These are phyloP conservation scores for Chloris gayana DNA, from an alignment of 176 grass and related monocot species.

Conservation along the genomic window DNA sequence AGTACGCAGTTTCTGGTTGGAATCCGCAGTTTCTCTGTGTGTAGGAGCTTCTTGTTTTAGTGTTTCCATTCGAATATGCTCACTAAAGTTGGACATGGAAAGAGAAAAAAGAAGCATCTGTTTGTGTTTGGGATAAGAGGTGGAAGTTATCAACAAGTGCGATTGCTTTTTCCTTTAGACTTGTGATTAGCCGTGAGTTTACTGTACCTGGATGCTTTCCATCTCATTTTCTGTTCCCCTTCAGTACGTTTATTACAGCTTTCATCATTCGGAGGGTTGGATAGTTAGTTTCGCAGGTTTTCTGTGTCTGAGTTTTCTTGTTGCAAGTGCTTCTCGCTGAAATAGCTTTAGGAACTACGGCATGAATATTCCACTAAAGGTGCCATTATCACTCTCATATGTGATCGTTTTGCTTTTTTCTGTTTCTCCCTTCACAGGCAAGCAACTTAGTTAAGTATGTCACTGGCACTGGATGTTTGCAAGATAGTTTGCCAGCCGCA, in stretches of 20 bases:
- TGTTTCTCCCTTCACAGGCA: slow-evolving; percentile 49
- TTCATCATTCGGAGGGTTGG: too few relatives aligned
- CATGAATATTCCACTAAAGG: neutral
- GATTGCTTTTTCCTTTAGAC: neutral
- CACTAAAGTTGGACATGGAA: too few relatives aligned
- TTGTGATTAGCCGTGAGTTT: neutral
- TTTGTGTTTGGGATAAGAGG: neutral
- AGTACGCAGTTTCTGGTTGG: neutral
- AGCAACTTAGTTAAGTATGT: slow-evolving; percentile 54
- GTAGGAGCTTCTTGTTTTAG: neutral
- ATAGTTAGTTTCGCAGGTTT: too few relatives aligned
- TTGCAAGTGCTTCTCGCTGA: neutral
- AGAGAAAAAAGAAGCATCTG: neutral
- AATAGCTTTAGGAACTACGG: neutral
- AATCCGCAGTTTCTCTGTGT: neutral
- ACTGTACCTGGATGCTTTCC: neutral
- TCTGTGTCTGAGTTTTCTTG: neutral
- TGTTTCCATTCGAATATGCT: too few relatives aligned
- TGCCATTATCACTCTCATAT: slow-evolving; percentile 7
- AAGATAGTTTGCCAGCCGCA: slow-evolving; percentile 43
- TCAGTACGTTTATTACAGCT: too few relatives aligned
- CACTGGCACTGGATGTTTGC: slow-evolving; percentile 34
- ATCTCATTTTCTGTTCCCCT: neutral
- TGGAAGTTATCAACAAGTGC: neutral
- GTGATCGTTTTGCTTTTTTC: neutral